phyloP scores from a whole-genome alignment of 768 basidiomycete genomes.

The Leccinum truebloodii region DNA sequence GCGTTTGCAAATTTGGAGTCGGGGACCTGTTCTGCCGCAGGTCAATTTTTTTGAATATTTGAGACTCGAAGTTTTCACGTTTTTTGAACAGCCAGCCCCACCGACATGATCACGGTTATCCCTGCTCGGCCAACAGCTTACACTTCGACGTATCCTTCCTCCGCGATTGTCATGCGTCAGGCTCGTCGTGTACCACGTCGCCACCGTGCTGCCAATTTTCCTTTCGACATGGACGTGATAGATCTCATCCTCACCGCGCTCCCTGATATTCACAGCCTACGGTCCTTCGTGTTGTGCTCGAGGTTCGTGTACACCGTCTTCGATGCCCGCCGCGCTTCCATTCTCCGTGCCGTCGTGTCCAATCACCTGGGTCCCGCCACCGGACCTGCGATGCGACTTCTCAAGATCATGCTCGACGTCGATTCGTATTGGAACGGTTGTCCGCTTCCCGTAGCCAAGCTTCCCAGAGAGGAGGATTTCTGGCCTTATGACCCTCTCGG shows the following conservation, averaged over 20 bases:
- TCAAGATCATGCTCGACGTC: conserved; percentile 16
- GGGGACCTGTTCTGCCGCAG: neutral
- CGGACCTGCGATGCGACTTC: conserved; percentile 15
- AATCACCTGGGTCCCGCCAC: conserved; percentile 16
- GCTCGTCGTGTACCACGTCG: neutral
- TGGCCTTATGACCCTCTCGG: neutral
- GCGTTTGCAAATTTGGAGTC: neutral
- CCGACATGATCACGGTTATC: neutral
- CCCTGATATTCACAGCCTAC: conserved; percentile 11
- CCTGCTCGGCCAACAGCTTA: neutral
- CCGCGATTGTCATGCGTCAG: neutral
- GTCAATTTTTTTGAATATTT: neutral
- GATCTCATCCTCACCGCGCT: conserved; percentile 14
- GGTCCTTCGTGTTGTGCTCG: conserved; percentile 16
- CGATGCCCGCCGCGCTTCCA: conserved; percentile 7
- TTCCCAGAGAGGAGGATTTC: conserved; percentile 17
- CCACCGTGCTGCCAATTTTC: conserved; percentile 2
- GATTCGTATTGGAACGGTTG: conserved; percentile 20
- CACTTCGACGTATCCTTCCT: neutral
- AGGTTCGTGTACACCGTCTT: conserved; percentile 22
- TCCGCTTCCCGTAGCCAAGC: conserved; percentile 8
- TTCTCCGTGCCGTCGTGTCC: conserved; percentile 16
- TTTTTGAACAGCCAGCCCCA: neutral
- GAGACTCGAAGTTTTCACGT: neutral
- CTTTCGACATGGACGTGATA: conserved; percentile 14